Conservation (phyloP, 2,329 filamentous ascomycete genomes). For the Claviceps capensis region DNA sequence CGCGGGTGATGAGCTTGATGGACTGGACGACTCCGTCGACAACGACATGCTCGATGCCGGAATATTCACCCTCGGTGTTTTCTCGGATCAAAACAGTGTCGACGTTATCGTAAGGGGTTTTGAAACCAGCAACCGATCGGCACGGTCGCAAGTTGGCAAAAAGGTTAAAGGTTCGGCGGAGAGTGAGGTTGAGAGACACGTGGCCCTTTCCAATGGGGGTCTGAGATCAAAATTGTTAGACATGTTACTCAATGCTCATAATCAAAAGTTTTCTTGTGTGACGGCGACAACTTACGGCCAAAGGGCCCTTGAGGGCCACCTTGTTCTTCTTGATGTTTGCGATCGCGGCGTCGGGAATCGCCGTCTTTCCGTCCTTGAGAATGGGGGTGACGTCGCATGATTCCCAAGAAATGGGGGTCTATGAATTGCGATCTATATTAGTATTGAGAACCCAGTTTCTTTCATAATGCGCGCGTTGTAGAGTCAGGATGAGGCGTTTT, state of each 20-base stretch:
- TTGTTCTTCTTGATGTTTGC: constrained; percentile 89
- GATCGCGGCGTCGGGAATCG: constrained; percentile 86
- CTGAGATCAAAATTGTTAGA: constrained; percentile 24
- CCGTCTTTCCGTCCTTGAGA: constrained; percentile 88
- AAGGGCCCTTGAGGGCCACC: constrained; percentile 93
- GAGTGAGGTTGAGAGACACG: constrained; percentile 96
- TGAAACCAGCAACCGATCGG: constrained; percentile 92
- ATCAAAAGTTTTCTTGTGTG: neutral
- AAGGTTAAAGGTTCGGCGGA: constrained; percentile 98
- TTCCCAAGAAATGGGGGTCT: constrained; percentile 94
- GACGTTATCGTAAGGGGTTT: constrained; percentile 95
- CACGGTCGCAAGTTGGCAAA: constrained; percentile 98
- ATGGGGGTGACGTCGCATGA: constrained; percentile 90
- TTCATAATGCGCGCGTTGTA: neutral
- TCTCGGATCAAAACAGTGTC: constrained; percentile 97
- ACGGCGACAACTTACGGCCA: constrained; percentile 55
- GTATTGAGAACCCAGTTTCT: neutral
- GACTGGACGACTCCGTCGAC: constrained; percentile 96
- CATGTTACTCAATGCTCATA: neutral
- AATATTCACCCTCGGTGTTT: constrained; percentile 99
- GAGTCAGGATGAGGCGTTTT: neutral
- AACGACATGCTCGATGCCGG: constrained; percentile 95
- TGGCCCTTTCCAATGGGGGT: constrained; percentile 97
- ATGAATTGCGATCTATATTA: neutral
- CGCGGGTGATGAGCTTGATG: constrained; percentile 98